Conservation (phyloP, 805 yeast species). For the Monosporozyma servazzii region DNA sequence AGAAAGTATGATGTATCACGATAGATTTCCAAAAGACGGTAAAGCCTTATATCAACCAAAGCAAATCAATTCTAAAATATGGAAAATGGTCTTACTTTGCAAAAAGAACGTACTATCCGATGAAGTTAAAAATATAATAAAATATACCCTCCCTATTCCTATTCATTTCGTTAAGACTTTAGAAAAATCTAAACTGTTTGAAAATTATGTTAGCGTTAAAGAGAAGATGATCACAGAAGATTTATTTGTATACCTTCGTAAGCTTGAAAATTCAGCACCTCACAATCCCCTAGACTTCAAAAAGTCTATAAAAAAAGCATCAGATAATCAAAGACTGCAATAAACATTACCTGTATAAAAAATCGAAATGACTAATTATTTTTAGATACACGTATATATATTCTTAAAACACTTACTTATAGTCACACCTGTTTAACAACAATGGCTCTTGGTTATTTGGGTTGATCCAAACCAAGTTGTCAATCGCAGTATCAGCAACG, state of each 20-base stretch:
- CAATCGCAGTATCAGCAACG: conserved; percentile 44
- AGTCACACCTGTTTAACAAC: conserved; percentile 21
- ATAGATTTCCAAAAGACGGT: conserved; percentile 8
- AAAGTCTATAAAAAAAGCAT: background rate
- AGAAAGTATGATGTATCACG: conserved; percentile 7
- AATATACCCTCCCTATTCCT: conserved; percentile 12
- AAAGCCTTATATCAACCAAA: conserved; percentile 3
- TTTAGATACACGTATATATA: background rate
- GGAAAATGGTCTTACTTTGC: conserved; percentile 15
- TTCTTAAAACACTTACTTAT: background rate
- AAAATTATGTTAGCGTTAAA: conserved; percentile 12
- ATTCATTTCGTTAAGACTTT: conserved; percentile 14
- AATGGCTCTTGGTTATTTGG: conserved; percentile 30
- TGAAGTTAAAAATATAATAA: conserved; percentile 9
- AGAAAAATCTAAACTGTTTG: conserved; percentile 9
- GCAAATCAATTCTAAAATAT: conserved; percentile 7
- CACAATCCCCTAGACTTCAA: background rate
- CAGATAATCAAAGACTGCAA: background rate
- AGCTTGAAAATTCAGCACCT: background rate
- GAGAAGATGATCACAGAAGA: conserved; percentile 17
- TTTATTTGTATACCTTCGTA: conserved; percentile 14
- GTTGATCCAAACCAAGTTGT: conserved; percentile 39
- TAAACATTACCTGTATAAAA: background rate
- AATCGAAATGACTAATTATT: background rate
- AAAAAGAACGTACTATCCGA: conserved; percentile 7